Base-by-base conservation (phyloP, 2,329 filamentous ascomycete genomes). In the Sporothrix phasma region DNA sequence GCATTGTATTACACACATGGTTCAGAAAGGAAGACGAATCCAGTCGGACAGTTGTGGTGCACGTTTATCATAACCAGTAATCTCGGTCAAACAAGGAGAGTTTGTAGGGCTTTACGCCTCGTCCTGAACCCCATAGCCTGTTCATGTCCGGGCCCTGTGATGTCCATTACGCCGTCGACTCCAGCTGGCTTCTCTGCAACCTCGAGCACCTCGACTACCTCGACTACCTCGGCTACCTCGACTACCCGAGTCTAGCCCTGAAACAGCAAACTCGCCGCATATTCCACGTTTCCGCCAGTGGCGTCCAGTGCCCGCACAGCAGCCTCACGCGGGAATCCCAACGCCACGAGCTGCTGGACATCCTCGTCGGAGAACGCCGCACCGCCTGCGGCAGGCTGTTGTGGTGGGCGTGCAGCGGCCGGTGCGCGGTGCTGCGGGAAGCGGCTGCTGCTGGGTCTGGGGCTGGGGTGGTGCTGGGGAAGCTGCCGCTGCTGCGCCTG, bases 281-380 rank as follows among this genome's bases (percentile, higher is more conserved):
- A 85, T 67, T 97, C 90, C 7, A 97, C 84, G 71, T 97, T 90
- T 22, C 94, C 93, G 22, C 86, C 86, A 17, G 90, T 89, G 34
- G 90, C 90, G 71, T 92, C 85, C 61, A 99, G 78, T 2, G 92
- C 92, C 66, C 88, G 85, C 61, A 94, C 81, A 0, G 92, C 93
- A 69, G 90, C 83, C 66, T 88, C 83, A 62, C 87, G 81, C 1
- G 87, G 84, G 68, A 94, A 92, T 0, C 93, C 92, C 68, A 97
- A 80, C 54, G 85, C 83, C 56, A 88, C 82, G 43, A 97, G 83
- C 70, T 88, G 88, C 61, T 90, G 84, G 63, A 97, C 86, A 37
- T 88, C 82, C 68, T 88, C 86, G 59, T 85, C 83, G 24, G 80
- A 83, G 64, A 82, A 79, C 70, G 65, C 59, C 71, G 62, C 19